A percentile compares a stretch with the other conserved stretches of the same genome.
These are phyloP conservation scores for Penicillium bovifimosum DNA, from an alignment of 495 filamentous ascomycete genomes.

Conservation along the genomic window DNA sequence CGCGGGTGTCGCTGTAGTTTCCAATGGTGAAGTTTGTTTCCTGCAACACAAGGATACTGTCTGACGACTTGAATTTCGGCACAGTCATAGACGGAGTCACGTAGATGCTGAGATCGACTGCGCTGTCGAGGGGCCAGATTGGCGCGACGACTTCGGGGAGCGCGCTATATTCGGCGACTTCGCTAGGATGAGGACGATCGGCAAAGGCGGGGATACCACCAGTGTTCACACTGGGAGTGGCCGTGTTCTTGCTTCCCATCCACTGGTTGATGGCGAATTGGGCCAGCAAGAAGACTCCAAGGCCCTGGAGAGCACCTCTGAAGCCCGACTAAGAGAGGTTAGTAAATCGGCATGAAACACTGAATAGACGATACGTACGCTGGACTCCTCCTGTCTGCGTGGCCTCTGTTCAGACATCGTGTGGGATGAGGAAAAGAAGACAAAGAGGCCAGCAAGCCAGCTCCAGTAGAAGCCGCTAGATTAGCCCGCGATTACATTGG, in stretches of 20 bases:
- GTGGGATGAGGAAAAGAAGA: slow-evolving; percentile 15
- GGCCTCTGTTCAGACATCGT: slow-evolving; percentile 44
- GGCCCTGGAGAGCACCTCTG: slow-evolving; percentile 54
- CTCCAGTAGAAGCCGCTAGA: not conserved
- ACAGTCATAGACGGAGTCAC: slow-evolving; percentile 69
- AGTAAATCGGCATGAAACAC: slow-evolving; percentile 8
- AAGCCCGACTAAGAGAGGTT: slow-evolving; percentile 44
- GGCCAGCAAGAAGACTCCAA: slow-evolving; percentile 63
- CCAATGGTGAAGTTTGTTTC: slow-evolving; percentile 80
- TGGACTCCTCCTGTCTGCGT: slow-evolving; percentile 36
- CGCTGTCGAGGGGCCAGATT: slow-evolving; percentile 77
- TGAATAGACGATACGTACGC: slow-evolving; percentile 26
- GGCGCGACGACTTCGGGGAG: slow-evolving; percentile 75
- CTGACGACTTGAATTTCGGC: slow-evolving; percentile 56
- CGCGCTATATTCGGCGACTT: slow-evolving; percentile 61
- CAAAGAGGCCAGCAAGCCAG: slow-evolving; percentile 23
- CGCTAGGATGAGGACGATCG: slow-evolving; percentile 53
- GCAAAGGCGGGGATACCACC: slow-evolving; percentile 58
- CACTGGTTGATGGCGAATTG: slow-evolving; percentile 59
- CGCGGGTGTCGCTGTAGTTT: slow-evolving; percentile 72
- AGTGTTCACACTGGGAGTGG: slow-evolving; percentile 40
- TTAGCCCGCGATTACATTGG: not conserved
- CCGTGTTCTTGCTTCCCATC: slow-evolving; percentile 42
- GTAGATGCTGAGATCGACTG: slow-evolving; percentile 79
- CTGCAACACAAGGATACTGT: slow-evolving; percentile 58